Base-by-base conservation (phyloP, 2,329 filamentous ascomycete species). In the Tympanopsis confertula region DNA sequence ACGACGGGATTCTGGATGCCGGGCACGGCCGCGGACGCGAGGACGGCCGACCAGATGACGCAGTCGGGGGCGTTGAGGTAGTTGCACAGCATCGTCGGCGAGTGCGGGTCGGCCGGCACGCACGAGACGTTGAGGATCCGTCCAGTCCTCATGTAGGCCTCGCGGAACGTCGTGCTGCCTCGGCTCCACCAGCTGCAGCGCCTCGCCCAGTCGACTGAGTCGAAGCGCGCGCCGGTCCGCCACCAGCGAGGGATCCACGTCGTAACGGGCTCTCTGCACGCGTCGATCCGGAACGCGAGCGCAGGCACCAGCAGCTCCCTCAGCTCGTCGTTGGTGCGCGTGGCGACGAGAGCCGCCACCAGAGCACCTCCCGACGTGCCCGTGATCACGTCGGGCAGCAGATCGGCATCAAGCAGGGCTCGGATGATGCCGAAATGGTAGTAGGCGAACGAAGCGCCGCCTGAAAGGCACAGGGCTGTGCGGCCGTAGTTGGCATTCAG, bases 1-100 rank as follows among this genome's bases (percentile, higher is more conserved):
- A 98, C 89, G 2, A 93, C 85, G 0, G 91, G 91, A 52, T 96
- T 96, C 26, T 96, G 65, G 40, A 98, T 96, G 2, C 91, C 91
- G 0, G 91, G 91, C 0, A 98, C 91, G 4, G 91, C 91, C 3
- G 91, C 91, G 4, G 88, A 95, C 1, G 91, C 91, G 33, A 98
- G 64, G 3, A 96, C 87, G 2, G 91, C 89, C 7, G 88, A 94
- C 91, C 93, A 98, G 44, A 98, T 93, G 29, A 98, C 91, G 54
- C 91, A 98, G 62, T 98, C 87, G 0, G 91, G 91, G 18, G 83
- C 84, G 2, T 91, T 96, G 20, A 94, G 72, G 56, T 96, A 94
- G 60, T 98, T 98, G 53, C 86, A 86, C 5, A 98, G 69, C 45
- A 98, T 94, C 1, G 87, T 78, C 5, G 75, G 89, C 32, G 86